phyloP scores from a whole-genome alignment of 495 filamentous ascomycete species.

The Aspergillus sclerotiicarbonarius region DNA sequence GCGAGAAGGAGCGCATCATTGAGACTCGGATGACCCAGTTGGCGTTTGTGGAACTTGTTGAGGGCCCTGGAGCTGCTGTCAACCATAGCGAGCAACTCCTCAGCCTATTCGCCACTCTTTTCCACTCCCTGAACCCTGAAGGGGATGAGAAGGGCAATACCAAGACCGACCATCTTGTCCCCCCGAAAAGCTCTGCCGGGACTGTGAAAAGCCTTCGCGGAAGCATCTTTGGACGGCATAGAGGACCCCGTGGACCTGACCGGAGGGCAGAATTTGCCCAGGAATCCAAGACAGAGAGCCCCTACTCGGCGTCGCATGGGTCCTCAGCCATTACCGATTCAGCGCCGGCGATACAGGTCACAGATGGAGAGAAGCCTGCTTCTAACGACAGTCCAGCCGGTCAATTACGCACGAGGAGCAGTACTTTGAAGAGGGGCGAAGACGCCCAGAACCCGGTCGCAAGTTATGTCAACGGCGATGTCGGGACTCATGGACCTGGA shows the following conservation, averaged over 20 bases:
- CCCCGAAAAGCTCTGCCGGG: slow-evolving; percentile 67
- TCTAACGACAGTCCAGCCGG: slow-evolving; percentile 35
- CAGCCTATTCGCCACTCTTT: slow-evolving; percentile 74
- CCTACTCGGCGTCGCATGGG: slow-evolving; percentile 9
- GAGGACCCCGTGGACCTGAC: slow-evolving; percentile 31
- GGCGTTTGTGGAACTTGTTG: slow-evolving; percentile 73
- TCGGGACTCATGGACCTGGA: neutral
- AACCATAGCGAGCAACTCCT: slow-evolving; percentile 81
- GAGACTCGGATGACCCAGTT: slow-evolving; percentile 95
- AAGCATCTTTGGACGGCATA: slow-evolving; percentile 69
- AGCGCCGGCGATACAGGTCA: slow-evolving; percentile 50
- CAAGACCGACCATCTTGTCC: slow-evolving; percentile 39
- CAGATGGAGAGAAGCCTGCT: slow-evolving; percentile 32
- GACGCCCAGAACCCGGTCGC: slow-evolving; percentile 6
- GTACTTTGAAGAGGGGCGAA: slow-evolving; percentile 30
- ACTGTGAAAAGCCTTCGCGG: slow-evolving; percentile 70
- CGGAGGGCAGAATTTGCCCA: slow-evolving; percentile 22
- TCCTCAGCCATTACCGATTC: slow-evolving; percentile 20
- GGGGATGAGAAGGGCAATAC: slow-evolving; percentile 19
- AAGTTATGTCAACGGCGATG: slow-evolving; percentile 18
- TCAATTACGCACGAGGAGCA: slow-evolving; percentile 46
- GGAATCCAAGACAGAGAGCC: slow-evolving; percentile 15
- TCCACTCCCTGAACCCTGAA: slow-evolving; percentile 55
- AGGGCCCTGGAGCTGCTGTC: slow-evolving; percentile 79
- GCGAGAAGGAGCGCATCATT: slow-evolving; percentile 77